A percentile compares a stretch with the other conserved stretches of the same genome.
These are phyloP conservation scores for Thalassiosira allenii DNA, from an alignment of 352 stramenopile species.

Conservation along the genomic window DNA sequence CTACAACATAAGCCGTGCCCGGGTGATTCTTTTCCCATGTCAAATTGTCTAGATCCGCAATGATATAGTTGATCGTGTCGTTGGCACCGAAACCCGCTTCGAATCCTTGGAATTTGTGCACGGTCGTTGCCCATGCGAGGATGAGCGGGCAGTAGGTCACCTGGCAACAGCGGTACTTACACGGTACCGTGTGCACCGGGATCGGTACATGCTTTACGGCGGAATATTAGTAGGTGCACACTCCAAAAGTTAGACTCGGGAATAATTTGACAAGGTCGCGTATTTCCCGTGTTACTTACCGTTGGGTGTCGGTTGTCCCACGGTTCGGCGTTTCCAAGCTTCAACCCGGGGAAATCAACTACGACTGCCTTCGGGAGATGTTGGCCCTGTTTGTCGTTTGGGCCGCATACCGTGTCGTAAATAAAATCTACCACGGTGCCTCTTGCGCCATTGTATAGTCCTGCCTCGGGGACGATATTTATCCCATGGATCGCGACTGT, in stretches of 20 bases:
- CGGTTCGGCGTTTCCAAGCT: background rate
- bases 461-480: conserved; percentile 2
- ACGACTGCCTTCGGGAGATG: background rate
- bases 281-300: background rate
- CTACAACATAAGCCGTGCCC: background rate
- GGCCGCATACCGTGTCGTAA: background rate
- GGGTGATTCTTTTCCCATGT: background rate
- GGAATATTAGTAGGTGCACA: no score
- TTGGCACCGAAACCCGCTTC: background rate
- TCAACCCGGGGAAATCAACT: background rate
- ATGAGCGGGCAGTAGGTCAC: background rate
- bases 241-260: no score
- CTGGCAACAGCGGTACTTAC: background rate
- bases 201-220: background rate
- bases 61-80: background rate
- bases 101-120: background rate
- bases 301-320: background rate
- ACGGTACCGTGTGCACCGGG: background rate
- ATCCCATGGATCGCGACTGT: conserved; percentile 10
- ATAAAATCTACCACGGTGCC: background rate
- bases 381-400: background rate
- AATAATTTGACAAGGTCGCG: no score
- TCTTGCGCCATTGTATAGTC: background rate
- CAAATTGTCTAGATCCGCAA: background rate
- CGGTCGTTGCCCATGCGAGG: background rate